phyloP scores from a whole-genome alignment of 805 yeast species.

The Metschnikowia reukaufii region DNA sequence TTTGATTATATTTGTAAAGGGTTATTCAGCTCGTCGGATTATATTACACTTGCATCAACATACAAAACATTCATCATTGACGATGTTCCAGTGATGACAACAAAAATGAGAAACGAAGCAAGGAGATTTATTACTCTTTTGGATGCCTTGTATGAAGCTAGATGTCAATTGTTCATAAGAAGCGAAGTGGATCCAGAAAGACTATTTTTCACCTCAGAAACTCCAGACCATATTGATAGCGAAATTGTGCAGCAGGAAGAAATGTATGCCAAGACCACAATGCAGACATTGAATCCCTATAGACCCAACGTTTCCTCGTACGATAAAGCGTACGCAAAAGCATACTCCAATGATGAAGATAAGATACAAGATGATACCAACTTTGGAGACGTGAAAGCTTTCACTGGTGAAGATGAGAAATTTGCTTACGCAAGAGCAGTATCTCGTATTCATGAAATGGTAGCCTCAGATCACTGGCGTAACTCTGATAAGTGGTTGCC shows the following conservation, averaged over 20 bases:
- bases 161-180: conserved; percentile 57
- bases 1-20: conserved; percentile 58
- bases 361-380: conserved; percentile 17
- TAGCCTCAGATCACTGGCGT: conserved; percentile 54
- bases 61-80: conserved; percentile 59
- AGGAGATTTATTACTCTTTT: conserved; percentile 62
- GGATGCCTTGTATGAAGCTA: conserved; percentile 69
- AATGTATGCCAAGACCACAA: conserved; percentile 63
- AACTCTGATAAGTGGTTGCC: conserved; percentile 53
- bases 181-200: conserved; percentile 49
- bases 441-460: conserved; percentile 62
- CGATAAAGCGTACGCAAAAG: conserved; percentile 44
- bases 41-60: conserved; percentile 62
- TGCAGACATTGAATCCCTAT: conserved; percentile 62
- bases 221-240: conserved; percentile 30
- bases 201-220: conserved; percentile 60
- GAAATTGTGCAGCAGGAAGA: conserved; percentile 61
- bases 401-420: conserved; percentile 76
- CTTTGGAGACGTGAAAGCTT: conserved; percentile 51
- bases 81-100: conserved; percentile 58
- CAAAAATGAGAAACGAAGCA: conserved; percentile 64
- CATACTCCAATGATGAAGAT: conserved; percentile 11
- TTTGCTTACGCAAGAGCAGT: conserved; percentile 74
- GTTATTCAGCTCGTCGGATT: conserved; percentile 64
- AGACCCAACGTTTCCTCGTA: conserved; percentile 69